phyloP scores from a whole-genome alignment of 106 monocot genomes.

The Alisma plantagoaquatica region DNA sequence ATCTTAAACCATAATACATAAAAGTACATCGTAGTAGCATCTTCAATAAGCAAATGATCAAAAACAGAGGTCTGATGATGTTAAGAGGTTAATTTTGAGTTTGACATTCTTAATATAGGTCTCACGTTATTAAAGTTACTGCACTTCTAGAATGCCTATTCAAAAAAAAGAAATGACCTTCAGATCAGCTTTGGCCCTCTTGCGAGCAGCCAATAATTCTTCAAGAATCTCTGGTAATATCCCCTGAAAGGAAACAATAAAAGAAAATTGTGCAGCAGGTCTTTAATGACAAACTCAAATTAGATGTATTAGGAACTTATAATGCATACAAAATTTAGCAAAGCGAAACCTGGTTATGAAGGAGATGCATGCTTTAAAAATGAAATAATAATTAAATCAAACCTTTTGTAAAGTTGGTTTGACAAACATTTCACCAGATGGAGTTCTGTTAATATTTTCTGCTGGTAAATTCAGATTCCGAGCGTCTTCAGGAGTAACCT shows the following conservation, averaged over 20 bases:
- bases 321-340: no score
- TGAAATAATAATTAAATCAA: slow-evolving; percentile 1
- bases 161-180: slow-evolving; percentile 34
- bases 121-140: background rate
- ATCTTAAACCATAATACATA: no score
- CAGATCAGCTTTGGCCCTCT: slow-evolving; percentile 98
- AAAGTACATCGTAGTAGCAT: no score
- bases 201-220: slow-evolving; percentile 95
- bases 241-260: slow-evolving; percentile 37
- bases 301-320: no score
- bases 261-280: background rate
- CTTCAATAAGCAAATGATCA: no score
- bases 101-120: no score
- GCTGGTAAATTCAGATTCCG: slow-evolving; percentile 67
- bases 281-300: background rate
- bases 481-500: slow-evolving; percentile 84
- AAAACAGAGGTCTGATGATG: no score
- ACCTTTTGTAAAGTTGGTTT: slow-evolving; percentile 93
- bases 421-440: slow-evolving; percentile 94
- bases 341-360: no score
- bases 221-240: slow-evolving; percentile 99
- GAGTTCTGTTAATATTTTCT: slow-evolving; percentile 80
- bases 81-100: no score
- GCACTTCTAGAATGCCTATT: background rate
- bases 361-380: background rate